phyloP scores from a whole-genome alignment of 2,329 filamentous ascomycete genomes.

The Colletotrichum siamense region DNA sequence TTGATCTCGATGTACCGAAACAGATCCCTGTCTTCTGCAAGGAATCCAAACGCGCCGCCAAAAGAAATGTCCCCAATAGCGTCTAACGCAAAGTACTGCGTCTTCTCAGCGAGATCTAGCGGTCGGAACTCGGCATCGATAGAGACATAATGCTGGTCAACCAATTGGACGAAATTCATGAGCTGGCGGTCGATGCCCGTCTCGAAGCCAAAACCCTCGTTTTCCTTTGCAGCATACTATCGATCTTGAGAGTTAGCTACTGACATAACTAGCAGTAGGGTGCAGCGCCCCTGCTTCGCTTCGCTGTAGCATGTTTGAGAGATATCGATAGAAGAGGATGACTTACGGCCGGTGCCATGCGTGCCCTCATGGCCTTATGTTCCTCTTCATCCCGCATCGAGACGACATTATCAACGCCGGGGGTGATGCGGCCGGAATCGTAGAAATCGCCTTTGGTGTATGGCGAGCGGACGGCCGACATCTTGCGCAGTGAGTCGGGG shows the following conservation, averaged over 20 bases:
- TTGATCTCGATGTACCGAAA: slow-evolving; percentile 50
- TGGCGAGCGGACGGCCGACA: slow-evolving; percentile 39
- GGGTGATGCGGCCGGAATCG: slow-evolving; percentile 40
- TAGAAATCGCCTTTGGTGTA: slow-evolving; percentile 43
- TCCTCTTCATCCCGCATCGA: slow-evolving; percentile 38
- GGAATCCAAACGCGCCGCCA: slow-evolving; percentile 56
- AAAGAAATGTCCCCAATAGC: slow-evolving; percentile 58
- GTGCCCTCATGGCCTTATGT: slow-evolving; percentile 44
- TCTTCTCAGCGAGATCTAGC: slow-evolving; percentile 55
- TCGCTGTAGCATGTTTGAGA: neutral
- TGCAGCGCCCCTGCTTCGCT: neutral
- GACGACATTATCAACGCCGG: slow-evolving; percentile 39
- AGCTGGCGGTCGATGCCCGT: slow-evolving; percentile 44
- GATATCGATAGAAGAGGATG: neutral
- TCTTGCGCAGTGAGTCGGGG: slow-evolving; percentile 33
- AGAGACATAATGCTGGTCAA: slow-evolving; percentile 53
- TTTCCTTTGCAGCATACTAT: slow-evolving; percentile 57
- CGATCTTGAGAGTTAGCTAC: neutral
- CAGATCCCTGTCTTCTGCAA: slow-evolving; percentile 53
- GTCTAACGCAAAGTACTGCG: slow-evolving; percentile 59
- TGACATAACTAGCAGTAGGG: neutral
- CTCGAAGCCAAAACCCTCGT: slow-evolving; percentile 47
- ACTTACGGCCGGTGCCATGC: slow-evolving; percentile 49
- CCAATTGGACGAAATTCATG: slow-evolving; percentile 45
- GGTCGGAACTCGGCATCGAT: slow-evolving; percentile 34